Base-by-base conservation (phyloP, 2,329 filamentous ascomycete species). In the Fusarium sp. region DNA sequence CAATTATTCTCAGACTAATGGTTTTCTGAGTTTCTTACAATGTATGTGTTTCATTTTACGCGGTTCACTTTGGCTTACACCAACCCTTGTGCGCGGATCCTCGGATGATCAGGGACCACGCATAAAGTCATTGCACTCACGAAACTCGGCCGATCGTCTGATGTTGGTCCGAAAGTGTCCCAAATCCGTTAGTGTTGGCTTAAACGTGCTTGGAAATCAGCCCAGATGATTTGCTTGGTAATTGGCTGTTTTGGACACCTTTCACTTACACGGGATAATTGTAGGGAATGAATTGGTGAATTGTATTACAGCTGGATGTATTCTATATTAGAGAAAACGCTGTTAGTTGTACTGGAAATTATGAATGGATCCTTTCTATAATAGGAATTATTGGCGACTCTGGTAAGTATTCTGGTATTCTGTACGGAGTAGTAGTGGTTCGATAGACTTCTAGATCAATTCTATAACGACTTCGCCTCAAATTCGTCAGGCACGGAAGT, bases 221-320 rank as follows among this genome's bases (percentile, higher is more conserved):
- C 52, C 47, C 51, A 46, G 54, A 40, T 55, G 61, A 37, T 51
- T 48, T 67, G 65, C 57, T 64, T 65, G 39, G 49, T 53, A 49
- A 49, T 47, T 61, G 56, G 56, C 49, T 30, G 53, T 60, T 68
- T 35, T 68, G 65, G 65, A 68, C 65, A 68, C 46, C 61, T 68
- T 61, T 55, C 65, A 68, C 49, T 54, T 60, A 45, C n/a, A 49
- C 56, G 22, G 32, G 32, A 19, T 10, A 43, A 25, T 43, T 11
- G 13, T 20, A 14, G 9, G 7, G 15, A 23, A 23, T 23, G 23
- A 23, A 23, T 23, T 20, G 20, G 20, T 20, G 4, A 20, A 20
- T 20, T 20, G 20, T 20, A 20, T 20, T 20, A 20, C 20, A 20
- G 20, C 20, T 20, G 20, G 20, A 20, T 20, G 20, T 20, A 20